Conservation (phyloP, 1,284 basidiomycete genomes). For the Marasmius sp. region DNA sequence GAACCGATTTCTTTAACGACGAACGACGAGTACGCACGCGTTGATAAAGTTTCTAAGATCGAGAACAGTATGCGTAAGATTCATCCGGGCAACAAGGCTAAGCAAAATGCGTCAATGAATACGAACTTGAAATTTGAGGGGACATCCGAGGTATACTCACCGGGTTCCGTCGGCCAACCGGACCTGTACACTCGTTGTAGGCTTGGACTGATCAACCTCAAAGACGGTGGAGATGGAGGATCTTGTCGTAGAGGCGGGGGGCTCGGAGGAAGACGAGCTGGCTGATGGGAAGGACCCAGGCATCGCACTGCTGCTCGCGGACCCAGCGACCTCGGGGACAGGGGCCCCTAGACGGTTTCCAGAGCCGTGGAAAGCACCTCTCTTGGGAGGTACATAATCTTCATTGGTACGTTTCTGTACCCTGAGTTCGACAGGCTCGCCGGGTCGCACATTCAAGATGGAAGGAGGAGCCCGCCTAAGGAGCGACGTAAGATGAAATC, state of each 20-base stretch:
- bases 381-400: constrained; percentile 62
- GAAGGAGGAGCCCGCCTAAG: constrained; percentile 75
- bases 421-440: constrained; percentile 86
- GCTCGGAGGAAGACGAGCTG: constrained; percentile 16
- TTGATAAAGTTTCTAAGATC: constrained; percentile 90
- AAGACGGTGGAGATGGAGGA: constrained; percentile 57
- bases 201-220: constrained; percentile 79
- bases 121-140: background rate
- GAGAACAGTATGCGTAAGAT: constrained; percentile 86
- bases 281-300: constrained; percentile 55
- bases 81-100: constrained; percentile 88
- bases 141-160: constrained; percentile 34
- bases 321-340: constrained; percentile 26
- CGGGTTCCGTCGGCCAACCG: constrained; percentile 90
- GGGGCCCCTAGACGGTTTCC: constrained; percentile 84
- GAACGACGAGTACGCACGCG: constrained; percentile 59
- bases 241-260: constrained; percentile 29
- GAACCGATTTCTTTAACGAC: constrained; percentile 5
- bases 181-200: constrained; percentile 91
- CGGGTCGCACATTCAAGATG: constrained; percentile 74
- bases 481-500: constrained; percentile 2
- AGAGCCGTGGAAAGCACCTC: constrained; percentile 65
- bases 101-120: constrained; percentile 6
- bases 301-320: constrained; percentile 35
- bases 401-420: constrained; percentile 78